Evolutionary conservation across 2,329 filamentous ascomycete species (phyloP), one percentile per base, ranked within the genome.

Genomic region (Colletotrichum chrysophilum): DNA sequence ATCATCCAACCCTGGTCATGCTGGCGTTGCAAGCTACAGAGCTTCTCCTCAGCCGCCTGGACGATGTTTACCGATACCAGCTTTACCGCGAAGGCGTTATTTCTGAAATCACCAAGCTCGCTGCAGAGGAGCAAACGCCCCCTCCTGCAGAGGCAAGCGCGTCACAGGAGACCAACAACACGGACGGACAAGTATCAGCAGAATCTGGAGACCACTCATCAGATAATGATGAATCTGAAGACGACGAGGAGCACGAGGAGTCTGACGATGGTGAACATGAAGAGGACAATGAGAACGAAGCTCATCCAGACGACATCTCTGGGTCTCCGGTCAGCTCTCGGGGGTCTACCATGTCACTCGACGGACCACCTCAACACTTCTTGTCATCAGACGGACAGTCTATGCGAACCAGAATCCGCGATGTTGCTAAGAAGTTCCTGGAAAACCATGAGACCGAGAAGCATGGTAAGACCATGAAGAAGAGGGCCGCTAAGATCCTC

Each of bases 71-170:
- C 82, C 93, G 95, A 30, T 98, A 98, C 80, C 97, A 99, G 80
- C 96, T 99, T 79, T 98, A 99, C 82, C 94, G 97, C 1, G 97
- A 99, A 85, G 97, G 97, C 43, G 97, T 99, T 58, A 96, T 98
- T 79, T 90, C 94, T 3, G 96, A 99, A 83, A 97, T 99, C 67
- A 90, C 92, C 34, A 96, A 96, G 81, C 88, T 99, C 36, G 93
- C 95, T 1, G 89, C 85, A 67, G 84, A 88, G 66, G 86, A 90
- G 67, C 66, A 76, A 79, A 83, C 10, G 65, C 80, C 67, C 16
- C 70, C 67, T 12, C 81, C 83, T 12, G 82, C 85, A 5, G 83
- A 85, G 68, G 78, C 79, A 13, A 83, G 80, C 12, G 74, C 48
- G 7, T 30, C 74, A 1, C 66, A 71, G 38, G 74, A 77, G 34